These are phyloP conservation scores for Dunaliella salina DNA, from an alignment of 163 green algal species.

Conservation along the genomic window DNA sequence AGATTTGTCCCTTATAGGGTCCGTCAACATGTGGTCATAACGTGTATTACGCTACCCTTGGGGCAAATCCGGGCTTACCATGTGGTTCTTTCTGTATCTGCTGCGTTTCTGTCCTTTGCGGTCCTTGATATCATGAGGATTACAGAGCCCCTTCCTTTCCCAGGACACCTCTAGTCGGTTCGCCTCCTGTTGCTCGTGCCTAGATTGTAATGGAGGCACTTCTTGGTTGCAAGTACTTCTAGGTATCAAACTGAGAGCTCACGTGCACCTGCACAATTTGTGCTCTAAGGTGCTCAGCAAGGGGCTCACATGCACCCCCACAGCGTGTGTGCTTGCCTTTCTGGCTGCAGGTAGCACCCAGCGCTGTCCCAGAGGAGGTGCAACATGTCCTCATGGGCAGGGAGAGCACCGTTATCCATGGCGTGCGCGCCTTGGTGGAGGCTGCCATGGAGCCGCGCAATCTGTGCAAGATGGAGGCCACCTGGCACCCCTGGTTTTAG, in stretches of 20 bases:
- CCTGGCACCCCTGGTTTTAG: constrained; percentile 34
- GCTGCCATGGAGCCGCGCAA: constrained; percentile 64
- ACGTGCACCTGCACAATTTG: constrained; percentile 1
- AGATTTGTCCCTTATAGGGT: too few relatives aligned
- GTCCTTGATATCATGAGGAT: too few relatives aligned
- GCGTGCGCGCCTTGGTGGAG: constrained; percentile 59
- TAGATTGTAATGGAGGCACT: not conserved
- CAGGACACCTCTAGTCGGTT: not conserved
- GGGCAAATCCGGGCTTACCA: too few relatives aligned
- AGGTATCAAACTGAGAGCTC: not conserved
- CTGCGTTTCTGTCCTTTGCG: too few relatives aligned
- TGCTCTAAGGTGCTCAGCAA: too few relatives aligned
- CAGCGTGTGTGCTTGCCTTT: not conserved
- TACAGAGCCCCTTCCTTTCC: too few relatives aligned
- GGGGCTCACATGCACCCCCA: not conserved
- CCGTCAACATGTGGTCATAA: too few relatives aligned
- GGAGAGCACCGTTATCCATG: constrained; percentile 19
- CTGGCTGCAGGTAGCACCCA: not conserved
- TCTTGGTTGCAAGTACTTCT: not conserved
- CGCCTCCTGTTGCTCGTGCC: not conserved
- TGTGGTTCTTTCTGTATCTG: too few relatives aligned
- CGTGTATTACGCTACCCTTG: too few relatives aligned
- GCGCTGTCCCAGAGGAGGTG: constrained; percentile 21
- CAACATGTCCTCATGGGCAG: not conserved
- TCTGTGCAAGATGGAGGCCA: constrained; percentile 79